phyloP scores from a whole-genome alignment of 176 grass and related monocot species.

The Chrysopogon serrulatus region DNA sequence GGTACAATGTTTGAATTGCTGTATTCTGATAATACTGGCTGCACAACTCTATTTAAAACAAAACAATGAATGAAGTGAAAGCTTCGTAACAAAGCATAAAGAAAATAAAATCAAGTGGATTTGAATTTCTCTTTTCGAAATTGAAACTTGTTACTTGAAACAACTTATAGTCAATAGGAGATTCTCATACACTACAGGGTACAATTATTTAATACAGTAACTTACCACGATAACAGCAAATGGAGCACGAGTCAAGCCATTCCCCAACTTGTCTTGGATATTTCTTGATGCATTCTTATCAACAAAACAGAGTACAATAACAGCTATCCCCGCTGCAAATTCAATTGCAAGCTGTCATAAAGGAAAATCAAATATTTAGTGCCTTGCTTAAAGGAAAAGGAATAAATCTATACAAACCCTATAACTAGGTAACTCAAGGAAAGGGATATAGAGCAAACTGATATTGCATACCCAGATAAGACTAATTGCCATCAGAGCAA shows the following conservation, averaged over 20 bases:
- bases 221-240: slow-evolving; percentile 95
- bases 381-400: slow-evolving; percentile 12
- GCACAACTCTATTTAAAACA: background rate
- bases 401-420: background rate
- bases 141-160: slow-evolving; percentile 23
- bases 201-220: background rate
- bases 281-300: slow-evolving; percentile 59
- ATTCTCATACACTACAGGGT: slow-evolving; percentile 7
- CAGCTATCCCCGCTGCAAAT: slow-evolving; percentile 83
- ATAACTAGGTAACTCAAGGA: background rate
- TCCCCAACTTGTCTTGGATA: slow-evolving; percentile 86
- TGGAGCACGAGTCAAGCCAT: slow-evolving; percentile 82
- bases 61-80: slow-evolving; percentile 13
- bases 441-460: background rate
- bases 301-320: slow-evolving; percentile 79
- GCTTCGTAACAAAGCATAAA: background rate
- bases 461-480: slow-evolving; percentile 73
- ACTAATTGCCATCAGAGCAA: slow-evolving; percentile 88
- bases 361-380: slow-evolving; percentile 22
- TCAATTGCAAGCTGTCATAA: slow-evolving; percentile 84
- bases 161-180: background rate
- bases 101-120: background rate
- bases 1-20: background rate
- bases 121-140: background rate
- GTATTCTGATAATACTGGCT: background rate